These are phyloP conservation scores for Tremella yokohamensis DNA, from an alignment of 768 basidiomycete species.

Conservation along the genomic window DNA sequence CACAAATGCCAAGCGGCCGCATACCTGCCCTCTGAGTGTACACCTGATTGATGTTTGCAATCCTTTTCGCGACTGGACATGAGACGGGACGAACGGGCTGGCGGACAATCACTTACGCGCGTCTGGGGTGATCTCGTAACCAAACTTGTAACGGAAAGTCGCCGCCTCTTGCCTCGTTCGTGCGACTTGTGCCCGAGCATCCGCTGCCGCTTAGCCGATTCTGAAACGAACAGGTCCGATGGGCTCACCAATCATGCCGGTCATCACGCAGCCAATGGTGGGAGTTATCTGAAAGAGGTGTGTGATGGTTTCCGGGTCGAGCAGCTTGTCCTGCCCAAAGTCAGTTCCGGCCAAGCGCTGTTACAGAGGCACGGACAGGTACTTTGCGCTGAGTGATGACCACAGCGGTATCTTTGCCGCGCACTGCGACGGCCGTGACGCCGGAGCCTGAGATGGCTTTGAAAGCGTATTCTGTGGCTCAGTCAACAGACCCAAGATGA, in stretches of 20 bases:
- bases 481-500: background rate
- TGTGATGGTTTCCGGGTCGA: conserved; percentile 88
- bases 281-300: conserved; percentile 96
- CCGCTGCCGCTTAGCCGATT: conserved; percentile 58
- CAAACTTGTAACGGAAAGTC: conserved; percentile 90
- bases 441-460: conserved; percentile 98
- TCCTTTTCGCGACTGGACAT: conserved; percentile 66
- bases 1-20: conserved; percentile 93
- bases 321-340: conserved; percentile 78
- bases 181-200: conserved; percentile 81
- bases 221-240: background rate
- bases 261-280: conserved; percentile 95
- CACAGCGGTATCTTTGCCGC: conserved; percentile 90
- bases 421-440: conserved; percentile 84
- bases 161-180: conserved; percentile 86
- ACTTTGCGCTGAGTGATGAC: conserved; percentile 99
- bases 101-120: conserved; percentile 54
- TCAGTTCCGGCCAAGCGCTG: background rate
- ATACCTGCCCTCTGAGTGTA: conserved; percentile 97
- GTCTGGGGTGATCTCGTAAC: conserved; percentile 97
- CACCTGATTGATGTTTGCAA: conserved; percentile 98
- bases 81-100: background rate
- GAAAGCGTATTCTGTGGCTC: conserved; percentile 85
- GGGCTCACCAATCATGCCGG: conserved; percentile 80
- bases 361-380: conserved; percentile 62